Base-by-base conservation (phyloP, 768 basidiomycete genomes). In the Exsudoporus frostii region DNA sequence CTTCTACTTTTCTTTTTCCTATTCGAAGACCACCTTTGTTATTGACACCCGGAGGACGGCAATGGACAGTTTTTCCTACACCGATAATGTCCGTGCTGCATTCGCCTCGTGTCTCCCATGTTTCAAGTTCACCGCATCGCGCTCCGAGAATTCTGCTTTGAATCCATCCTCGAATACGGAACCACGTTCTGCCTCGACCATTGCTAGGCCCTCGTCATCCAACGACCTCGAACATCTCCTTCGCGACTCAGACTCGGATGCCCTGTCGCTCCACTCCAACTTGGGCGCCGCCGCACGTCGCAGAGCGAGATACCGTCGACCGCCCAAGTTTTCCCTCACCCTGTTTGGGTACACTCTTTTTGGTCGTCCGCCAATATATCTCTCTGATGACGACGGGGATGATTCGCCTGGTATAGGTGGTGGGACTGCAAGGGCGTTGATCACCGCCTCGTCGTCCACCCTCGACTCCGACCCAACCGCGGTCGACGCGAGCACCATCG, bases 381-480 rank as follows among this genome's bases (percentile, higher is more conserved):
- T 86, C n/a, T 74, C 79, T 0, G 81, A 80, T n/a, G 76, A 77
- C 14, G 77, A 74, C 11, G 57, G 13, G 15, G 74, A 78, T 4
- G 69, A 65, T 13, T 44, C 57, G 1, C 37, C 37, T 8, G 37
- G 48, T 10, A 5, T 3, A n/a, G 48, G n/a, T 8, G 24, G 30
- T 43, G 45, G 55, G 44, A 58, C 47, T 61, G 68, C 30, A 58
- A 68, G 32, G 62, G 61, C 43, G 29, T 59, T 67, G 57, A 25
- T 48, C 32, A 68, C 62, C 2, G 29, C 55, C 9, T 71, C 70
- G 20, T 68, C 75, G 3, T 69, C 73, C 5, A 84, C 84, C 5
- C 76, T 87, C 39, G 88, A 89, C 67, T 82, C 84, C 0, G 88
- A 89, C 55, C 86, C 88, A 4, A 80, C 86, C 6, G 81, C 81